Evolutionary conservation across 2,329 filamentous ascomycete species (phyloP).

Genomic region (Alternaria triticina): DNA sequence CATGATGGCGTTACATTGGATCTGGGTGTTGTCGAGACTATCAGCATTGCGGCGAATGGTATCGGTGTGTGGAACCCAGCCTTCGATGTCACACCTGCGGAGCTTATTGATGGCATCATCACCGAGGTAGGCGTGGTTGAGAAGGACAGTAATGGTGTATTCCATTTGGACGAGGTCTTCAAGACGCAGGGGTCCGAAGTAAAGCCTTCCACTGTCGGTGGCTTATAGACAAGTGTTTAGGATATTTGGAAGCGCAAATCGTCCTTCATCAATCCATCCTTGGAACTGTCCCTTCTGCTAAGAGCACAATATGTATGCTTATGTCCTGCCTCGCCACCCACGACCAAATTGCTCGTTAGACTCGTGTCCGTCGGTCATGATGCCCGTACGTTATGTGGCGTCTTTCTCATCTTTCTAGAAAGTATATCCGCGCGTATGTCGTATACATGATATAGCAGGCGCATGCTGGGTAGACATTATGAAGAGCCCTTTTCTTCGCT

Average conservation of each 20-base stretch:
- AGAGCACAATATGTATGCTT: neutral
- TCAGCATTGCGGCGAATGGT: constrained; percentile 77
- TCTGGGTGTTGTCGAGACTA: constrained; percentile 67
- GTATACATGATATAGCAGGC: neutral
- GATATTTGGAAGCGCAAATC: neutral
- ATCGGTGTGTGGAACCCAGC: constrained; percentile 96
- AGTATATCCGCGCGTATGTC: neutral
- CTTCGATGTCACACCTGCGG: constrained; percentile 91
- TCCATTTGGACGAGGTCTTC: constrained; percentile 62
- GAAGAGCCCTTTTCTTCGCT: constrained; percentile 20
- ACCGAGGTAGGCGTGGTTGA: constrained; percentile 89
- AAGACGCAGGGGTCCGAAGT: constrained; percentile 27
- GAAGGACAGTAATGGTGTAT: constrained; percentile 73
- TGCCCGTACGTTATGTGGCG: neutral
- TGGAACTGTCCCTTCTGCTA: neutral
- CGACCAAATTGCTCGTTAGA: neutral
- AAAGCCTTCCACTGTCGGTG: constrained; percentile 44
- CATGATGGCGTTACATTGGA: constrained; percentile 69
- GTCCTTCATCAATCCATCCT: neutral
- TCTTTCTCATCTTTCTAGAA: neutral
- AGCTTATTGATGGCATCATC: constrained; percentile 90
- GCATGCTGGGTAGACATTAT: constrained; percentile 8
- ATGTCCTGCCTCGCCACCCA: neutral
- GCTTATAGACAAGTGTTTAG: constrained; percentile 24
- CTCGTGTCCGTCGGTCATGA: neutral